Evolutionary conservation across 148 eudicot species (phyloP).

Genomic region (Vaccinium myrtillus): DNA sequence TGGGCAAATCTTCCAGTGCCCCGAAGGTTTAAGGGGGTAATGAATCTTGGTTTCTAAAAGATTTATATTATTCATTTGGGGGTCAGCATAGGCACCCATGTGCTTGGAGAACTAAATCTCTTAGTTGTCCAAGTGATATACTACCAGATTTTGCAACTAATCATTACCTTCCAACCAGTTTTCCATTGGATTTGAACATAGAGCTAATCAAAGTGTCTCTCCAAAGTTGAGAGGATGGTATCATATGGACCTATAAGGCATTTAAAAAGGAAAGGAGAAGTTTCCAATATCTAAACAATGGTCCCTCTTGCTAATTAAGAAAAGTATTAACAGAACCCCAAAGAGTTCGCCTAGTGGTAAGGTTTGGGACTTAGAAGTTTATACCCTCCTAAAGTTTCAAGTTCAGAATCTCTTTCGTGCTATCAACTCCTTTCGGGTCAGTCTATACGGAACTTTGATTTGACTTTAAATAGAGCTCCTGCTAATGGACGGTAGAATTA

Average conservation of each 20-base stretch:
- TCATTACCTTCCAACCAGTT: neutral
- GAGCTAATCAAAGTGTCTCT: constrained; percentile 18
- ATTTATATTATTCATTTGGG: no score
- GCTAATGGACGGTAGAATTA: accelerated
- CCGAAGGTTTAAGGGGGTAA: no score
- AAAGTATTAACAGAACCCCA: neutral
- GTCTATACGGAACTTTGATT: neutral
- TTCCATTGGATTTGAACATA: neutral
- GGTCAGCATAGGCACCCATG: neutral
- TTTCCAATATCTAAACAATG: neutral
- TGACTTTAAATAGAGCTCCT: no score
- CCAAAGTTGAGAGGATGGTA: neutral
- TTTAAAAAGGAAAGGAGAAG: constrained; percentile 7
- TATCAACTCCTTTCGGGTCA: neutral
- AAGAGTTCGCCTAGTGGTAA: no score
- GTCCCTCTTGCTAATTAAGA: neutral
- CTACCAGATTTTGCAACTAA: neutral
- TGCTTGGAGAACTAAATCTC: neutral
- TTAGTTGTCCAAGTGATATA: neutral
- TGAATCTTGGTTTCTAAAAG: no score
- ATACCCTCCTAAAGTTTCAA: neutral
- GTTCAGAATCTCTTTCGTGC: neutral
- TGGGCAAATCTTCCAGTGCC: no score
- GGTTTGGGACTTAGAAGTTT: no score
- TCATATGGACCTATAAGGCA: constrained; percentile 9